These are phyloP conservation scores for Begonia masoniana DNA, from an alignment of 306 rosid species.

Conservation along the genomic window DNA sequence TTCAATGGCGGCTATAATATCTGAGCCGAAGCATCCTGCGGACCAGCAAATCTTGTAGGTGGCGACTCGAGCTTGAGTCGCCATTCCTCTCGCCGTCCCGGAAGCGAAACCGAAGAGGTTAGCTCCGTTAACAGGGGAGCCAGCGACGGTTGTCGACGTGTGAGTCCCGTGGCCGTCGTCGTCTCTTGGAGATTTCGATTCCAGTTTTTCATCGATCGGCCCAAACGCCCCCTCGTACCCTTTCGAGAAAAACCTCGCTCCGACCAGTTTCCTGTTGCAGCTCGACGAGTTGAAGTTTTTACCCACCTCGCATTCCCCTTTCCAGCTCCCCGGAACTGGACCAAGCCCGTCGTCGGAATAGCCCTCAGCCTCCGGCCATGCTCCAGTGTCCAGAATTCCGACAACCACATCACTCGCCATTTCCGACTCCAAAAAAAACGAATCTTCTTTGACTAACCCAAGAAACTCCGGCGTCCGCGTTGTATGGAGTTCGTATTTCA, in stretches of 20 bases:
- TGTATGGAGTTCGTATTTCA: constrained; percentile 68
- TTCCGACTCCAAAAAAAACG: constrained; percentile 12
- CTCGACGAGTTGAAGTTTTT: constrained; percentile 45
- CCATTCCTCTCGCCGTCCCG: constrained; percentile 91
- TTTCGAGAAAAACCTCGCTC: constrained; percentile 63
- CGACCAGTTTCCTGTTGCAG: constrained; percentile 72
- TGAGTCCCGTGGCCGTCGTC: constrained; percentile 90
- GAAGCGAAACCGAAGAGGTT: constrained; percentile 63
- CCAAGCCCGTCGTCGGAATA: constrained; percentile 52
- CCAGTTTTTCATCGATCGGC: constrained; percentile 28
- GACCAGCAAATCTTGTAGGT: constrained; percentile 74
- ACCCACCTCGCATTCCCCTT: constrained; percentile 62
- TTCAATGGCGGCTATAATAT: constrained; percentile 67
- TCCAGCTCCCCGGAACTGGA: constrained; percentile 55
- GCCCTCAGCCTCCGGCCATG: constrained; percentile 74
- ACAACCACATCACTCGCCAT: constrained; percentile 39
- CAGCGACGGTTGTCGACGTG: constrained; percentile 81
- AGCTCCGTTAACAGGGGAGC: constrained; percentile 55
- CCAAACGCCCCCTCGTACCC: constrained; percentile 57
- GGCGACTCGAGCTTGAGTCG: constrained; percentile 65
- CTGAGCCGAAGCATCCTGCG: constrained; percentile 54
- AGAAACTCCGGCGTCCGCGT: constrained; percentile 85
- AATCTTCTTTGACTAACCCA: constrained; percentile 30
- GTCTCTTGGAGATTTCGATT: constrained; percentile 82
- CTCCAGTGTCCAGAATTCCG: constrained; percentile 84